Percentiles rank a stretch among this genome's conserved stretches.
These are phyloP conservation scores for Cornus controversa DNA, from an alignment of 148 eudicot species.

Conservation along the genomic window DNA sequence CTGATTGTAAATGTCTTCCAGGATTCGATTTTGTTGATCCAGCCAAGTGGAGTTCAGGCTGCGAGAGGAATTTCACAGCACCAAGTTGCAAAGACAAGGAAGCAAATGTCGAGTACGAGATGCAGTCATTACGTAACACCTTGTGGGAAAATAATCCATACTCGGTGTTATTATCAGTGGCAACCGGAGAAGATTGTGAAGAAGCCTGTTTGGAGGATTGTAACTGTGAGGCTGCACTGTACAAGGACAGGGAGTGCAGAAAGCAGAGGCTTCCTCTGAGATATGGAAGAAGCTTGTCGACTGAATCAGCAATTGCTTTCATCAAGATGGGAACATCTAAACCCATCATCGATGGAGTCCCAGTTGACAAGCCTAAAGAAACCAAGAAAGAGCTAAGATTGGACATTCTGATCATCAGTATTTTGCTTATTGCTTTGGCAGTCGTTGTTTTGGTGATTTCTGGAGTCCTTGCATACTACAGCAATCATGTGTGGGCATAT, in stretches of 20 bases:
- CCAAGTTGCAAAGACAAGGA: constrained; percentile 12
- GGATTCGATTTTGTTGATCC: constrained; percentile 25
- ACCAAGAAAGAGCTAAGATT: neutral
- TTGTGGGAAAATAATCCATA: constrained; percentile 13
- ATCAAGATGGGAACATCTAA: constrained; percentile 4
- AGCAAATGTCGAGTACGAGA: neutral
- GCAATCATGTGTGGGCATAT: neutral
- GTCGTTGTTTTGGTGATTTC: constrained; percentile 12
- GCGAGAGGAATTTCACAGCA: constrained; percentile 19
- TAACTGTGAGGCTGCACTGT: constrained; percentile 31
- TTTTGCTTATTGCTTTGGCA: constrained; percentile 12
- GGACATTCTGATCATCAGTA: constrained; percentile 19
- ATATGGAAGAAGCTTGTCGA: constrained; percentile 10
- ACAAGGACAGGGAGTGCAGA: neutral
- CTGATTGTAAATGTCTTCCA: constrained; percentile 30
- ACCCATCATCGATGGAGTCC: neutral
- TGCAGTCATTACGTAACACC: constrained; percentile 3
- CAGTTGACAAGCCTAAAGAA: neutral
- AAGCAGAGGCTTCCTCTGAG: constrained; percentile 32
- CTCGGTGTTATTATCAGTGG: neutral
- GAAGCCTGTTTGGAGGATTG: constrained; percentile 29
- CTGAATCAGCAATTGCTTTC: constrained; percentile 7
- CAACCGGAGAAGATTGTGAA: constrained; percentile 12
- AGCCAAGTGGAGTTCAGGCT: constrained; percentile 21
- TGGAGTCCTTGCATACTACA: constrained; percentile 6